Percentiles rank a stretch among this genome's conserved stretches.
Conservation (phyloP, 2,329 filamentous ascomycete genomes). For the Cytospora leucostoma region DNA sequence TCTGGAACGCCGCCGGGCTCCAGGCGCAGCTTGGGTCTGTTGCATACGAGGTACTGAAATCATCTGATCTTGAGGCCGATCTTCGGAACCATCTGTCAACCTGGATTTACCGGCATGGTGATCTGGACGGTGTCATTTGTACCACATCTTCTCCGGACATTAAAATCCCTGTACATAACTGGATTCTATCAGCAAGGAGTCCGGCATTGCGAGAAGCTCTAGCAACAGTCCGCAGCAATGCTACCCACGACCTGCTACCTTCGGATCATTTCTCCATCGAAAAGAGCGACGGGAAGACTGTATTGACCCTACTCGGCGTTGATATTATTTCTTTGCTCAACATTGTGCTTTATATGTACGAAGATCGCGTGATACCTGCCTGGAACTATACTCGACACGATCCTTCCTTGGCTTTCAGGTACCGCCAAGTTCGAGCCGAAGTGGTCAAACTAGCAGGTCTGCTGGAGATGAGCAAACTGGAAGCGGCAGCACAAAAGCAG, state of each 20-base stretch:
- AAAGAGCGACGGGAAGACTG: constrained; percentile 49
- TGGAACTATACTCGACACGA: constrained; percentile 78
- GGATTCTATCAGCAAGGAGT: constrained; percentile 76
- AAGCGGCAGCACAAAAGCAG: constrained; percentile 77
- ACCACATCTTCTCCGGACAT: constrained; percentile 67
- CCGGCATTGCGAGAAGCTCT: constrained; percentile 65
- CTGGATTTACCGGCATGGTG: constrained; percentile 42
- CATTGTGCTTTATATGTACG: constrained; percentile 77
- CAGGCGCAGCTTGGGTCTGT: constrained; percentile 55
- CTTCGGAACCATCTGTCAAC: constrained; percentile 51
- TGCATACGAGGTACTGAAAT: constrained; percentile 58
- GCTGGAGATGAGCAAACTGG: constrained; percentile 70
- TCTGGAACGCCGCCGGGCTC: constrained; percentile 45
- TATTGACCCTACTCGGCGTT: constrained; percentile 66
- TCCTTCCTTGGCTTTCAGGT: constrained; percentile 67
- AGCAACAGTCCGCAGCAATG: constrained; percentile 55
- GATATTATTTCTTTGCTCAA: constrained; percentile 82
- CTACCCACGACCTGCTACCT: constrained; percentile 51
- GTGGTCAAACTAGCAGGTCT: constrained; percentile 81
- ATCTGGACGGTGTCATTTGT: constrained; percentile 48
- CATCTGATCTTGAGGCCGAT: constrained; percentile 67
- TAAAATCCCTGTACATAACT: constrained; percentile 78
- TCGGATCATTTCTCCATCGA: constrained; percentile 63
- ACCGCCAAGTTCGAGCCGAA: constrained; percentile 78
- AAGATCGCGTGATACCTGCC: constrained; percentile 76